Base-by-base conservation (phyloP, 257 asterid genomes). In the Datura wrightii region DNA sequence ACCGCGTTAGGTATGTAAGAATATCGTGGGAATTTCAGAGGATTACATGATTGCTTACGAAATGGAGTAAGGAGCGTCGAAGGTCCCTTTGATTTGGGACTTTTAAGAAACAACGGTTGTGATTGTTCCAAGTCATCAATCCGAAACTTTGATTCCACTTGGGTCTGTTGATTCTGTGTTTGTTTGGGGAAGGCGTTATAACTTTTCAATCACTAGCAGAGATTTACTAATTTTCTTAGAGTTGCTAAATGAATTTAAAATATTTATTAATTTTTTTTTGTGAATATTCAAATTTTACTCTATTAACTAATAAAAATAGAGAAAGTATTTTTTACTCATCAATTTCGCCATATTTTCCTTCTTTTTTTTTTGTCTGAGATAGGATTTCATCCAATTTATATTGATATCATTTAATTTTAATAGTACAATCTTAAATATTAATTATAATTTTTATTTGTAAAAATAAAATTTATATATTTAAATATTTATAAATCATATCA, bases 21-120 rank as follows among this genome's bases (percentile, higher is more conserved):
- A 52, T 85, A 16, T 85, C 88, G 85, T 3, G 87, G 83, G 70
- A 85, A 79, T 36, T 79, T 70, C 76, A 86, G 48, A 58, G 15
- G 8, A 65, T 62, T 70, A 15, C 42, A 55, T 58, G 14, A 4
- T 24, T 56, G 46, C 53, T 50, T 37, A 36, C 67, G n/a, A 52
- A 44, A 41, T 84, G 41, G 78, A 67, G 65, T 84, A 36, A 83
- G 50, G 39, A 10, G 69, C 4, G 2, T 13, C 0, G 89, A 84
- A 87, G 59, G 7, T 87, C 60, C 85, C 6, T 24, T 3, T 15
- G 39, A 19, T 48, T 50, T 72, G 59, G 42, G 7, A 15, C 15
- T 67, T 15, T 67, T 39, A 31, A 5, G 42, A 74, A 74, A 3
- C 0, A 3, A 6, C 59, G 42, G 80, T 48, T 6, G 3, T 1